Base-by-base conservation (phyloP, 768 basidiomycete species). In the Macrocybe gigantea region DNA sequence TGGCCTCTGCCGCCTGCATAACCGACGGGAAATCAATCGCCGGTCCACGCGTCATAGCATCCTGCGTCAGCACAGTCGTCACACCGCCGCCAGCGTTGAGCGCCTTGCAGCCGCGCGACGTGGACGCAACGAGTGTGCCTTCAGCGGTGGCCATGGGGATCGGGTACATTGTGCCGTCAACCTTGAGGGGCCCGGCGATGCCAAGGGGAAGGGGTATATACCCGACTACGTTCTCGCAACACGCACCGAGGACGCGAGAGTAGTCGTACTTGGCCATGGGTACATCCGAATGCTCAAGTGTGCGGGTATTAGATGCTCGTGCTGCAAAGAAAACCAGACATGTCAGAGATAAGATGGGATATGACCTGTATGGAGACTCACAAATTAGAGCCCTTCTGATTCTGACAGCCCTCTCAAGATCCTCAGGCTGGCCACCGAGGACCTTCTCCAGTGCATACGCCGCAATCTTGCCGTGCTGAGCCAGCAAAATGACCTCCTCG, bases 111-210 rank as follows among this genome's bases (percentile, higher is more conserved):
- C 95, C 96, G 52, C 96, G 85, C 0, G 95, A 97, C 0, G 95
- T 89, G 5, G 95, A 98, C 0, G 96, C 96, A 51, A 98, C 94
- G 47, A 99, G 82, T 0, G 96, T 98, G 50, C 96, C 96, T 64
- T 99, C 96, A n/a, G 96, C 94, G 5, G 96, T 99, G 38, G 96
- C 96, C 96, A 99, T 98, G 6, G 96, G 96, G 57, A 99, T 94
- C 36, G 84, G 95, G 57, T 83, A 82, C 41, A 83, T 68, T 37
- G 77, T 69, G 31, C 90, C 93, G 58, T 99, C 95, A 60, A 99
- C 78, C 38, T 80, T 88, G 33, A 99, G 81, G 2, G 96, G 96
- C 2, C 96, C 96, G 11, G 96, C 96, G 51, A 98, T 86, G 56
- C 96, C 96, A 44, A 98, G 83, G 0, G 96, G 96, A 34, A 99